Percentiles rank a stretch among this genome's conserved stretches.
These are phyloP conservation scores for Leccinum ochraceum DNA, from an alignment of 768 basidiomycete genomes.

Conservation along the genomic window DNA sequence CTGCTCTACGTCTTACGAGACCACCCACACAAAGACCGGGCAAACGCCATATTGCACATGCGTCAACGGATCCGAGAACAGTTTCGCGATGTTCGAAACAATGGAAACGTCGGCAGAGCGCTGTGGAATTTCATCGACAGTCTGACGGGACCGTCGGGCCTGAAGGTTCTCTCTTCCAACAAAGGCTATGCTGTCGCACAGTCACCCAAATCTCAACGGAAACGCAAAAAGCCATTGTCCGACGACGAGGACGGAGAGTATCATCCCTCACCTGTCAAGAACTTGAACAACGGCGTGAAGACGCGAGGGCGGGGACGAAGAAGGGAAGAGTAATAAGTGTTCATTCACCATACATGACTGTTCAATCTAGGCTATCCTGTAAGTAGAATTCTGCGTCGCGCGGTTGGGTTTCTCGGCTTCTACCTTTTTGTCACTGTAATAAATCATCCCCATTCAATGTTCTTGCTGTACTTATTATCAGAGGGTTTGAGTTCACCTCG, in stretches of 20 bases:
- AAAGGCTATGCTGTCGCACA: constrained; percentile 13
- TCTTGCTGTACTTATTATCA: background rate
- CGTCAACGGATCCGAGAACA: constrained; percentile 54
- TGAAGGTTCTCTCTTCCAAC: constrained; percentile 30
- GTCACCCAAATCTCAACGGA: constrained; percentile 27
- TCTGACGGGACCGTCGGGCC: constrained; percentile 35
- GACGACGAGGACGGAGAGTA: constrained; percentile 49
- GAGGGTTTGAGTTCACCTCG: background rate
- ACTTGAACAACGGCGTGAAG: constrained; percentile 38
- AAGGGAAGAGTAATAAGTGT: constrained; percentile 5
- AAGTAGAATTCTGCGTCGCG: background rate
- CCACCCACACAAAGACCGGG: constrained; percentile 43
- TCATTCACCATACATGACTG: background rate
- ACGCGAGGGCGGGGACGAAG: constrained; percentile 43
- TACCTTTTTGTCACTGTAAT: background rate
- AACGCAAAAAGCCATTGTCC: constrained; percentile 32
- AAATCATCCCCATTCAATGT: background rate
- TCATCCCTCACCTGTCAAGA: constrained; percentile 44
- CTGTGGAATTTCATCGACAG: constrained; percentile 60
- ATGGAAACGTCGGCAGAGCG: constrained; percentile 51
- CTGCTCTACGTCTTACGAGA: constrained; percentile 58
- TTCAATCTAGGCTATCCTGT: background rate
- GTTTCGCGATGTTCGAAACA: constrained; percentile 67
- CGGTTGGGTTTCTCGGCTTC: background rate
- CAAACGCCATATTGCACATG: constrained; percentile 56